Evolutionary conservation across 129 eudicot genomes (phyloP).

Genomic region (Tagetes patula): DNA sequence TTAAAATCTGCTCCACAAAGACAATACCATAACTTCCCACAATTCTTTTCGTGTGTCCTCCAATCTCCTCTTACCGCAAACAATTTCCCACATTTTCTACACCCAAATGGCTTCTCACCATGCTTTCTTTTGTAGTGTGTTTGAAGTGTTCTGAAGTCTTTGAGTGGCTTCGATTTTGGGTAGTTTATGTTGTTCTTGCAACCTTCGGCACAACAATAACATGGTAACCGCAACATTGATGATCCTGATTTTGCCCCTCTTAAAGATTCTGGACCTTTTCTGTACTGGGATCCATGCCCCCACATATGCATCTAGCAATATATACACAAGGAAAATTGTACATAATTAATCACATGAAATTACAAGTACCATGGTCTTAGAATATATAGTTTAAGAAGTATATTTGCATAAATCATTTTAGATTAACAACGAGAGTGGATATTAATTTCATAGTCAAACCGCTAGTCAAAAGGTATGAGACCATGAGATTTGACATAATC

Average conservation of each 20-base stretch:
- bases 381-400: neutral
- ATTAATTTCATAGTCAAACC: no score
- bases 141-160: slow-evolving; percentile 82
- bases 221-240: slow-evolving; percentile 64
- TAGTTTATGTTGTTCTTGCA: slow-evolving; percentile 84
- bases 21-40: slow-evolving; percentile 86
- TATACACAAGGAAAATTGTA: neutral
- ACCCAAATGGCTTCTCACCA: slow-evolving; percentile 59
- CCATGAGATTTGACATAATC: no score
- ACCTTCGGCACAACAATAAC: slow-evolving; percentile 87
- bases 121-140: slow-evolving; percentile 89
- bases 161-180: slow-evolving; percentile 78
- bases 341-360: neutral
- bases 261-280: slow-evolving; percentile 83
- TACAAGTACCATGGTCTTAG: neutral
- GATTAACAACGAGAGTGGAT: neutral
- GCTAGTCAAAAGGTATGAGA: no score
- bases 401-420: neutral
- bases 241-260: slow-evolving; percentile 67
- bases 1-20: slow-evolving; percentile 85
- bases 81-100: slow-evolving; percentile 76
- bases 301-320: slow-evolving; percentile 84
- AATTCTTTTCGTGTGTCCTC: slow-evolving; percentile 88
- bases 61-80: slow-evolving; percentile 91
- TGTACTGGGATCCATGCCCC: slow-evolving; percentile 93